phyloP scores from a whole-genome alignment of 2,329 filamentous ascomycete genomes.

The Cercospora zeae-maydis region DNA sequence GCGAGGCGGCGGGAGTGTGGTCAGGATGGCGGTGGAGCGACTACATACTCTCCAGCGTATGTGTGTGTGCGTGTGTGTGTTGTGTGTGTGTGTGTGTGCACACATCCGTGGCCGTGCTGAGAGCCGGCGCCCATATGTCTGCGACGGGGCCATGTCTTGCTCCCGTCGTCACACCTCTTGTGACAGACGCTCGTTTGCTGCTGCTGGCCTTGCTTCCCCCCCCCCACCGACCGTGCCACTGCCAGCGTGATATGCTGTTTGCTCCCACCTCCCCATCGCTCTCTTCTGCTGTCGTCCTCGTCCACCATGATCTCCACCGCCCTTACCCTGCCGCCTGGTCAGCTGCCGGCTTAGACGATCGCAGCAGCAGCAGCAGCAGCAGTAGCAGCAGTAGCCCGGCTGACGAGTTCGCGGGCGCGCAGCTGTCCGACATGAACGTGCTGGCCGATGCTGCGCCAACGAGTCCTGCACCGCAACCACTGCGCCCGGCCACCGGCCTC shows the following conservation, averaged over 20 bases:
- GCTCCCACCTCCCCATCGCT: no score
- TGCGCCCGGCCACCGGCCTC: slow-evolving; percentile 38
- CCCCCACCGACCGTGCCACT: no score
- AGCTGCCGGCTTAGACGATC: not conserved
- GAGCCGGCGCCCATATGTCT: not conserved
- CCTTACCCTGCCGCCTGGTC: not conserved
- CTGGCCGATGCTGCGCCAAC: slow-evolving; percentile 28
- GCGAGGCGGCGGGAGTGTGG: not conserved
- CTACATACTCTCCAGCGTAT: no score
- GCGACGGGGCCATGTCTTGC: not conserved
- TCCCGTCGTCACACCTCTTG: not conserved
- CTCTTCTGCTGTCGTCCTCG: not conserved
- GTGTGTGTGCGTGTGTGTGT: no score
- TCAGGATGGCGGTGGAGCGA: no score
- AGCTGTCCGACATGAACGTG: not conserved
- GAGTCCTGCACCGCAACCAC: slow-evolving; percentile 4
- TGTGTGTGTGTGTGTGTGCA: no score
- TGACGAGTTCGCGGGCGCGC: not conserved
- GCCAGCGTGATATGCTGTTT: no score
- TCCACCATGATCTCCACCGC: not conserved
- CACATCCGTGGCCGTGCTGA: not conserved
- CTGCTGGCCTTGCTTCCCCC: no score
- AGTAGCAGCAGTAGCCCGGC: not conserved
- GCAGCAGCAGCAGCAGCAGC: no score
- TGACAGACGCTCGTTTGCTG: not conserved